phyloP scores from a whole-genome alignment of 768 basidiomycete genomes.

The Boletus edulis region DNA sequence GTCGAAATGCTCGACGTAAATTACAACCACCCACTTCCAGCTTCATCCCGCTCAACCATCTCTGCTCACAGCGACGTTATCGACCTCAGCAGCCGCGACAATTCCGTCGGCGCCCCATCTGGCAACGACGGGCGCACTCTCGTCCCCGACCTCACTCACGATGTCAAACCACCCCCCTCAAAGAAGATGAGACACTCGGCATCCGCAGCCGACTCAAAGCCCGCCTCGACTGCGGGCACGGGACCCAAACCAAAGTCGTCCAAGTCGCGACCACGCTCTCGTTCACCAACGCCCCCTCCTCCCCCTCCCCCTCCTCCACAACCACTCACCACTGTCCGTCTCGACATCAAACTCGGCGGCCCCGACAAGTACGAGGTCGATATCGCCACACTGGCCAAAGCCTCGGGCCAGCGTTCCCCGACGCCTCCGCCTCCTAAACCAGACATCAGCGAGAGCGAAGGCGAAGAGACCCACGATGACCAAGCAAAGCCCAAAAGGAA shows the following conservation, averaged over 20 bases:
- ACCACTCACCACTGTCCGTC: constrained; percentile 58
- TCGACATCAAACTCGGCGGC: constrained; percentile 69
- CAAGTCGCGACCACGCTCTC: constrained; percentile 44
- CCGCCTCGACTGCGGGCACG: constrained; percentile 29
- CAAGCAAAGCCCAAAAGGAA: constrained; percentile 35
- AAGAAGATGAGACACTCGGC: constrained; percentile 30
- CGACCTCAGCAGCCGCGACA: constrained; percentile 31
- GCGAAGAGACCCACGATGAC: constrained; percentile 41
- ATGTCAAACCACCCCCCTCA: constrained; percentile 27
- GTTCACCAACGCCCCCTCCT: constrained; percentile 50
- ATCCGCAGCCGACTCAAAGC: constrained; percentile 24
- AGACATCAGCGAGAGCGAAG: constrained; percentile 58
- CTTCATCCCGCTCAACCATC: constrained; percentile 12
- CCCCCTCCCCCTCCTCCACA: constrained; percentile 47
- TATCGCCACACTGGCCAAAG: constrained; percentile 54
- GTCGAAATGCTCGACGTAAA: constrained; percentile 27
- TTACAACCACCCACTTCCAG: background rate
- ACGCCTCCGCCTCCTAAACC: constrained; percentile 50
- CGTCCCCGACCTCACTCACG: constrained; percentile 17
- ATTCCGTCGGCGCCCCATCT: constrained; percentile 16
- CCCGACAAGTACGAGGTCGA: constrained; percentile 76
- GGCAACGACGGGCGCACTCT: background rate
- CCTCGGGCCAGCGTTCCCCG: constrained; percentile 60
- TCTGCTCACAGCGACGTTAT: constrained; percentile 24
- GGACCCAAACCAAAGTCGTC: constrained; percentile 53